phyloP scores from a whole-genome alignment of 2,329 filamentous ascomycete genomes.

The Venturia pyrina region DNA sequence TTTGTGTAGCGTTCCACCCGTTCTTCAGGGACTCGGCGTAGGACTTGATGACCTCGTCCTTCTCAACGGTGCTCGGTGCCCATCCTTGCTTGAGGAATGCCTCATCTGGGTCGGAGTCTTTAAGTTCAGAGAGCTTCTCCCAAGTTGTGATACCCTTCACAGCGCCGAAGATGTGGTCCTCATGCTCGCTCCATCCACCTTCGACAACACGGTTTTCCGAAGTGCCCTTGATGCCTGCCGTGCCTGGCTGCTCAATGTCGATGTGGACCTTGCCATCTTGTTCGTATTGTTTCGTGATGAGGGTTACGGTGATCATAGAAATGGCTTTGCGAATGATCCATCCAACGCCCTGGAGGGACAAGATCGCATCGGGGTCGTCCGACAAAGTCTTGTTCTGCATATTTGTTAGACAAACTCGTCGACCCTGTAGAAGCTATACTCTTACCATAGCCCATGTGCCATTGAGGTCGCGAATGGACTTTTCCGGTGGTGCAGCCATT shows the following conservation, averaged over 20 bases:
- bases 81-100: constrained; percentile 13
- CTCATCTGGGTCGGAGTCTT: constrained; percentile 13
- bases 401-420: background rate
- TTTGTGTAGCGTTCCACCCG: constrained; percentile 27
- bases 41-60: constrained; percentile 21
- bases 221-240: constrained; percentile 60
- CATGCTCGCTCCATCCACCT: constrained; percentile 53
- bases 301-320: constrained; percentile 56
- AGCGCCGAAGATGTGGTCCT: constrained; percentile 70
- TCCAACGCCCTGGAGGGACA: constrained; percentile 38
- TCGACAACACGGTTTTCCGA: constrained; percentile 48
- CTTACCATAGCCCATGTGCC: constrained; percentile 30
- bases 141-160: constrained; percentile 52
- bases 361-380: constrained; percentile 56
- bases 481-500: constrained; percentile 28
- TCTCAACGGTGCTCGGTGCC: constrained; percentile 17
- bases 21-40: constrained; percentile 24
- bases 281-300: constrained; percentile 45
- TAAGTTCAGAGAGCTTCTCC: constrained; percentile 22
- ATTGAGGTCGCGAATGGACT: constrained; percentile 26
- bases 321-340: constrained; percentile 67
- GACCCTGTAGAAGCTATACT: background rate
- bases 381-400: constrained; percentile 65
- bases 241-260: constrained; percentile 61
- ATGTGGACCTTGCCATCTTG: constrained; percentile 48